Evolutionary conservation across 768 basidiomycete genomes (phyloP), one percentile per base, ranked within the genome.

Genomic region (Boletus rubroflammeus): DNA sequence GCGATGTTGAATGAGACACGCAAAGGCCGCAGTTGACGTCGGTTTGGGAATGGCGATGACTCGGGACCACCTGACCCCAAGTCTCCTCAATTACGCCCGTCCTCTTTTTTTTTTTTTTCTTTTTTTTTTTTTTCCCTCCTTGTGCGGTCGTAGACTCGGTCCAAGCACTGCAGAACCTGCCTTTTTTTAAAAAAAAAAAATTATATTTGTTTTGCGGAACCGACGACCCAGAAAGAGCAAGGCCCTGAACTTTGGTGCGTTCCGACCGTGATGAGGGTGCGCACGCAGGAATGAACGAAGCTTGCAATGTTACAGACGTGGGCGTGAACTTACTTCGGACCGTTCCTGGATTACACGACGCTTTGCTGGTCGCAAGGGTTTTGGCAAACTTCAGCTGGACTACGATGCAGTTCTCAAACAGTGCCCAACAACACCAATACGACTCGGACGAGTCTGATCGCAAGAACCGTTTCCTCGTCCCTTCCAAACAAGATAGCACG

Each of bases 401-500:
- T 55, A 70, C 59, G 50, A 75, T 78, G 72, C 62, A 67, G 46
- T 66, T 67, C 52, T 64, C 70, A 29, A 61, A 61, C 48, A 67
- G 54, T 50, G 62, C 63, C 47, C 71, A 74, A 57, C 72, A 74
- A 46, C 42, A 60, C 50, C 59, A 66, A 6, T 19, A 51, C 36
- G n/a, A n/a, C n/a, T n/a, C n/a, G 2, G 81, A 82, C 62, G 82
- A 83, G 46, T 75, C 77, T 57, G 85, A 85, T 69, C 81, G 85
- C 54, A 76, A 72, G 65, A 83, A 81, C 72, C 78, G 84, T 58
- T 85, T 86, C 67, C 78, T 80, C 51, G 68, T 67, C 51, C 67
- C 72, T 39, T 67, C 71, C 44, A 68, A 71, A 39, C 74, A 77
- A 48, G 78, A 80, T 49, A 61, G 26, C 51, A 0, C 67, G 40